Conservation (phyloP, 192 early-diverging fungal species). For the Globomyces pollinis-pini region DNA sequence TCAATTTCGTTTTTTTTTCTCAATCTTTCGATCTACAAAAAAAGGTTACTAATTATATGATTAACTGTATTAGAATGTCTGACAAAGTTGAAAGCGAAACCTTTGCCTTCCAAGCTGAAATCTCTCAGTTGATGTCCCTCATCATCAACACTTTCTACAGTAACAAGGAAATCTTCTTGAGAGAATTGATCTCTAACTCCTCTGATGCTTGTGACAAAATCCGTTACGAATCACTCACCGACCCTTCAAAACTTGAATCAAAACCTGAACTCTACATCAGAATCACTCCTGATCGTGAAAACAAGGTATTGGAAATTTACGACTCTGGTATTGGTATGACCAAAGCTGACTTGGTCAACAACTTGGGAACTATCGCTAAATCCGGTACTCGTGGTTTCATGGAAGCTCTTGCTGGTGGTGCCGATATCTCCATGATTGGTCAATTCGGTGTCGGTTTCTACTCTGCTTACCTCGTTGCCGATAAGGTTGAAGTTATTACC, state of each 20-base stretch:
- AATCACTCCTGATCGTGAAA: constrained; percentile 78
- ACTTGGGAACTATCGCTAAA: constrained; percentile 99
- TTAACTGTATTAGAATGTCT: too few relatives aligned
- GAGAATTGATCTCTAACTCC: constrained; percentile 95
- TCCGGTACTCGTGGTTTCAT: constrained; percentile 99
- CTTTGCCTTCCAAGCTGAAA: constrained; percentile 98
- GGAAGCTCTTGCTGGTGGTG: constrained; percentile 92
- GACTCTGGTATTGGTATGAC: constrained; percentile 90
- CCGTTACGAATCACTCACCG: constrained; percentile 93
- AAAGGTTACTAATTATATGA: too few relatives aligned
- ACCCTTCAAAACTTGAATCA: constrained; percentile 86
- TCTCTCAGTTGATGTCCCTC: constrained; percentile 97
- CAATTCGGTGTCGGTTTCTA: constrained; percentile 99
- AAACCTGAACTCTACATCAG: constrained; percentile 93
- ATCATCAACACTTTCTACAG: constrained; percentile 97
- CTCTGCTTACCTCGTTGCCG: constrained; percentile 99
- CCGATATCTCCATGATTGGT: constrained; percentile 99
- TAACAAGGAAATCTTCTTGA: constrained; percentile 89
- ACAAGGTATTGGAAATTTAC: constrained; percentile 83
- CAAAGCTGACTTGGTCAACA: constrained; percentile 92
- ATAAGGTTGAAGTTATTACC: constrained; percentile 91
- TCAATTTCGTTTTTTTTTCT: too few relatives aligned
- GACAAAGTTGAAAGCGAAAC: too few relatives aligned
- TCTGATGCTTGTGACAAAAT: constrained; percentile 98
- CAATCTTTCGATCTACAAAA: too few relatives aligned